These are phyloP conservation scores for Plasmodium sp. DNA, from an alignment of 169 alveolate genomes.

Conservation along the genomic window DNA sequence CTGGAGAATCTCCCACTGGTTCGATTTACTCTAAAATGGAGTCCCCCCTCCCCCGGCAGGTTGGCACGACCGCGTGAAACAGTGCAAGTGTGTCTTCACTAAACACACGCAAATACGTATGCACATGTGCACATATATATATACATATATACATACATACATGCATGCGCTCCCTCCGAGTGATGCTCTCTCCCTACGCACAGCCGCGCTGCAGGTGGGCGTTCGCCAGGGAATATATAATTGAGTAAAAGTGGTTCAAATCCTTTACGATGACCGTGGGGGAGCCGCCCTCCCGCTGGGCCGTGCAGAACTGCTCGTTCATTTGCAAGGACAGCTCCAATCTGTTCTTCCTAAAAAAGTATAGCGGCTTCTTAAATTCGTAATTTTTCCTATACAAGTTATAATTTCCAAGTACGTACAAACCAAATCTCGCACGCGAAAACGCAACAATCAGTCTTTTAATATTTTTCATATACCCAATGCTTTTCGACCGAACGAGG, in stretches of 20 bases:
- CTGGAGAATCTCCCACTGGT: neutral
- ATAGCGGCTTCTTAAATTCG: constrained; percentile 73
- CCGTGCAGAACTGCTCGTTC: constrained; percentile 34
- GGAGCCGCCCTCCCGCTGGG: constrained; percentile 5
- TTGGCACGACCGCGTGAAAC: neutral
- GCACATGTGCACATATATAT: neutral
- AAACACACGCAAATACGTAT: neutral
- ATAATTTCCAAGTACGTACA: constrained; percentile 88
- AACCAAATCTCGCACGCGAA: constrained; percentile 95
- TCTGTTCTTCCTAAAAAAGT: constrained; percentile 57
- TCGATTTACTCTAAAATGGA: neutral
- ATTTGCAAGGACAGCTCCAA: constrained; percentile 40
- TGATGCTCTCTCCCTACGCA: neutral
- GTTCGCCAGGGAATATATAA: constrained; percentile 48
- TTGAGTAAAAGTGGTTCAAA: constrained; percentile 46
- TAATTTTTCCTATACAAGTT: constrained; percentile 62
- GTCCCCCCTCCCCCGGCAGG: neutral
- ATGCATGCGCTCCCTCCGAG: neutral
- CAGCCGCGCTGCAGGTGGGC: neutral
- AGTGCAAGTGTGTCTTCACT: neutral
- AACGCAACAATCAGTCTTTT: constrained; percentile 95
- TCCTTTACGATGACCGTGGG: constrained; percentile 37
- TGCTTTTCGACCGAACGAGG: constrained; percentile 90
- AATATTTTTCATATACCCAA: constrained; percentile 94
- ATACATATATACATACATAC: no score